phyloP scores from a whole-genome alignment of 2,329 filamentous ascomycete species.

The Neofusicoccum cordaticola region DNA sequence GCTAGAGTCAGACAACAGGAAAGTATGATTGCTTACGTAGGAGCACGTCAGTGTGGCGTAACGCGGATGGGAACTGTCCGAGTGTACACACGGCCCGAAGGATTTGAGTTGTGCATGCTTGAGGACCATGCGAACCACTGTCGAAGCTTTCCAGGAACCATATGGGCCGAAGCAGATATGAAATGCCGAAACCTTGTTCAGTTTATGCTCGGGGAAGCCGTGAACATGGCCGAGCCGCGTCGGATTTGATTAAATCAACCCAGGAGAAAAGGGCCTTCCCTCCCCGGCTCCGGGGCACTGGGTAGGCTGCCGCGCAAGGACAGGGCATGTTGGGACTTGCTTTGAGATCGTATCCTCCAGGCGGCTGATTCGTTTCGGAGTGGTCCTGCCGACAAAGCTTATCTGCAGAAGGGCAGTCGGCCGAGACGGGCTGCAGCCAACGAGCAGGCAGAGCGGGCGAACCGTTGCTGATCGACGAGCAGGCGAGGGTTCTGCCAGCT shows the following conservation, averaged over 20 bases:
- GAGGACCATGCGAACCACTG: background rate
- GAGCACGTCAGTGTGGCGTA: background rate
- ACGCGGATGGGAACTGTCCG: background rate
- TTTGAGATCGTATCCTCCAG: background rate
- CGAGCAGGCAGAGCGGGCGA: background rate
- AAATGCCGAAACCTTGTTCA: background rate
- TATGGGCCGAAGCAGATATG: background rate
- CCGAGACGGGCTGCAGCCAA: background rate
- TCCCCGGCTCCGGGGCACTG: background rate
- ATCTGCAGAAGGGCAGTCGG: background rate
- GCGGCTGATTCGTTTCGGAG: slow-evolving; percentile 2
- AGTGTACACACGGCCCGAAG: background rate
- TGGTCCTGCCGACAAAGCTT: slow-evolving; percentile 6
- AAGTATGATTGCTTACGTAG: no score
- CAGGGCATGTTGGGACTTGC: background rate
- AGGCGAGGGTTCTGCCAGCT: background rate
- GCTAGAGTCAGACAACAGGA: no score
- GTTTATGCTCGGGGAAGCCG: background rate
- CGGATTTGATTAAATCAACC: background rate
- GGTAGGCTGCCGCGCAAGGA: background rate
- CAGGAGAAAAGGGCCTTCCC: slow-evolving; percentile 1
- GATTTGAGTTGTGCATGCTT: background rate
- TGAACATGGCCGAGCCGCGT: background rate
- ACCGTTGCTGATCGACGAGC: background rate
- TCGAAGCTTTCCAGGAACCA: background rate